Evolutionary conservation across 495 filamentous ascomycete species (phyloP).

Genomic region (Hypoxylon lenormandii): DNA sequence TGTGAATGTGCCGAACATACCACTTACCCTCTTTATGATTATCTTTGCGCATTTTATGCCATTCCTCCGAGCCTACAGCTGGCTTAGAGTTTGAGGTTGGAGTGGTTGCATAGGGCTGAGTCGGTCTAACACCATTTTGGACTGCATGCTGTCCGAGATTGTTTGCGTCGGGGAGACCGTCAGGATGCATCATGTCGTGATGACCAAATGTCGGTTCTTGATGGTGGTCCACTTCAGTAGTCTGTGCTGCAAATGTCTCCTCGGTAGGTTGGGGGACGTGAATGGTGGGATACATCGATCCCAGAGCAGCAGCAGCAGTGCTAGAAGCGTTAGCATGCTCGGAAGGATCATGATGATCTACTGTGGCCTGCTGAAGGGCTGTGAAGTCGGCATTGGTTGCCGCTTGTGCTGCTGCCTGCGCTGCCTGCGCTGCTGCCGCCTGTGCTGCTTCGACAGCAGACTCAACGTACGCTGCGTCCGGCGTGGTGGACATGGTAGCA

Average conservation of each 20-base stretch:
- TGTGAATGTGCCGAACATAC: slow-evolving; percentile 3
- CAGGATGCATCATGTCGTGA: slow-evolving; percentile 53
- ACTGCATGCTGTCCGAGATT: slow-evolving; percentile 36
- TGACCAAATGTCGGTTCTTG: slow-evolving; percentile 49
- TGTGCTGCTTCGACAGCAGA: slow-evolving; percentile 62
- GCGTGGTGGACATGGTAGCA: slow-evolving; percentile 53
- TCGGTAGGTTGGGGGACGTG: slow-evolving; percentile 78
- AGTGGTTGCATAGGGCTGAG: slow-evolving; percentile 44
- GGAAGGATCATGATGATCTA: slow-evolving; percentile 59
- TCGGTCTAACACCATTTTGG: slow-evolving; percentile 49
- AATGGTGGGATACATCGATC: slow-evolving; percentile 71
- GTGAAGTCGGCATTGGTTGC: slow-evolving; percentile 61
- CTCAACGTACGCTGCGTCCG: slow-evolving; percentile 58
- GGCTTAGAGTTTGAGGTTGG: slow-evolving; percentile 71
- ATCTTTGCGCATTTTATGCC: slow-evolving; percentile 96
- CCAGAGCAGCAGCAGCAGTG: slow-evolving; percentile 76
- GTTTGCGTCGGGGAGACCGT: slow-evolving; percentile 55
- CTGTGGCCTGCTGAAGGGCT: slow-evolving; percentile 61
- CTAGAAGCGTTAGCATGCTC: slow-evolving; percentile 68
- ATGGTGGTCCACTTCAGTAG: slow-evolving; percentile 51
- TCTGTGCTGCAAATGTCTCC: slow-evolving; percentile 70
- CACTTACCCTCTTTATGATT: slow-evolving; percentile 97
- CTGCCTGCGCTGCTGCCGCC: slow-evolving; percentile 55
- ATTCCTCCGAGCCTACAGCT: slow-evolving; percentile 93
- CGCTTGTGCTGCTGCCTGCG: slow-evolving; percentile 59